These are phyloP conservation scores for Coemansia aciculifera DNA, from an alignment of 192 early-diverging fungal species.

Conservation along the genomic window DNA sequence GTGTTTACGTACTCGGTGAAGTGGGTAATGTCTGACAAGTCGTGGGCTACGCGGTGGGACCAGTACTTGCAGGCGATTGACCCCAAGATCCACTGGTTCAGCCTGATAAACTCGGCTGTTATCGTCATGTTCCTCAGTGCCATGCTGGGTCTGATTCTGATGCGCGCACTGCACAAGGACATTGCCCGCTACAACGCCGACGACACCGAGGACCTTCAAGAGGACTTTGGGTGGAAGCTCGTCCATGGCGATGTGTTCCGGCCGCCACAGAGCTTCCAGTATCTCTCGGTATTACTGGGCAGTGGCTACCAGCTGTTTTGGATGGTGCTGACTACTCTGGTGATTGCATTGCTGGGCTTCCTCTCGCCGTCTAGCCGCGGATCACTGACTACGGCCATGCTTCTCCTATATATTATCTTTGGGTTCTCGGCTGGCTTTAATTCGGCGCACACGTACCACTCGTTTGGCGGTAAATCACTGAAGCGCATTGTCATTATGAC, in stretches of 20 bases:
- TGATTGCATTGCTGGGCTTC: constrained; percentile 95
- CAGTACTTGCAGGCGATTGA: constrained; percentile 82
- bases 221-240: constrained; percentile 98
- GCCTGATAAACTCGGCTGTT: constrained; percentile 89
- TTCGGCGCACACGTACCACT: constrained; percentile 89
- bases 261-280: constrained; percentile 70
- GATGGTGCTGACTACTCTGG: constrained; percentile 71
- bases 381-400: constrained; percentile 89
- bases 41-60: constrained; percentile 87
- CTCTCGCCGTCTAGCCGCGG: constrained; percentile 89
- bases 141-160: constrained; percentile 86
- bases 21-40: constrained; percentile 63
- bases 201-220: constrained; percentile 70
- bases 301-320: constrained; percentile 80
- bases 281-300: constrained; percentile 79
- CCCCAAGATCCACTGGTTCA: constrained; percentile 94
- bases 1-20: constrained; percentile 69
- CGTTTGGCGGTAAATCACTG: constrained; percentile 89
- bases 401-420: constrained; percentile 90
- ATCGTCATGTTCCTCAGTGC: constrained; percentile 91
- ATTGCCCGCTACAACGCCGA: constrained; percentile 88
- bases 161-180: constrained; percentile 88
- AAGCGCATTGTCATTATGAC: constrained; percentile 80
- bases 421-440: constrained; percentile 85
- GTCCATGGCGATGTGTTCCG: constrained; percentile 98